Conservation (phyloP, 2,329 filamentous ascomycete species). For the Fonsecaea erecta region DNA sequence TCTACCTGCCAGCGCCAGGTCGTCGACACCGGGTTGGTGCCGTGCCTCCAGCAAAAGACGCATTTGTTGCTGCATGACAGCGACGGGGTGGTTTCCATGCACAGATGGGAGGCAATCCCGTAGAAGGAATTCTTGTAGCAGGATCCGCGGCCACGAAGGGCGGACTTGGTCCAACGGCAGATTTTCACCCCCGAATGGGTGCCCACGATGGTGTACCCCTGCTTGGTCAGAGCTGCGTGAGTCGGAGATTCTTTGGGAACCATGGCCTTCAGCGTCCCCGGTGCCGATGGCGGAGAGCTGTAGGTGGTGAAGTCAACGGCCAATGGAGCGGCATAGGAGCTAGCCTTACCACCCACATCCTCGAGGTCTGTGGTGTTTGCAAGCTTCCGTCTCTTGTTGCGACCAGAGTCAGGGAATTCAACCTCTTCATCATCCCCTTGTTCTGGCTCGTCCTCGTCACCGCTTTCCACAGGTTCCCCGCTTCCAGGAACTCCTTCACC, state of each 20-base stretch:
- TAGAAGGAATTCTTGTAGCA: slow-evolving; percentile 99
- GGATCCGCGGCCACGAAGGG: slow-evolving; percentile 86
- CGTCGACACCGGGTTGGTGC: slow-evolving; percentile 94
- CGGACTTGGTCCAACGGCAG: slow-evolving; percentile 97
- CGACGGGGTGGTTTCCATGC: slow-evolving; percentile 97
- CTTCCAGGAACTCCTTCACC: slow-evolving; percentile 76
- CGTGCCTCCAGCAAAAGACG: slow-evolving; percentile 98
- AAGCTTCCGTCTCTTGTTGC: slow-evolving; percentile 50
- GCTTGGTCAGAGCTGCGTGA: slow-evolving; percentile 86
- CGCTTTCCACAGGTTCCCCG: slow-evolving; percentile 82
- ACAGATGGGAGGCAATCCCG: slow-evolving; percentile 92
- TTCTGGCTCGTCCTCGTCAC: slow-evolving; percentile 68
- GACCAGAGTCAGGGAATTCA: slow-evolving; percentile 48
- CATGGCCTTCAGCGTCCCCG: slow-evolving; percentile 76
- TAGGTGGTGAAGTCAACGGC: slow-evolving; percentile 79
- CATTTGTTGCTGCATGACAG: slow-evolving; percentile 98
- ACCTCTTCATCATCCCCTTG: slow-evolving; percentile 60
- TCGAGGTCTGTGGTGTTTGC: slow-evolving; percentile 76
- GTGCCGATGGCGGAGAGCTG: slow-evolving; percentile 46
- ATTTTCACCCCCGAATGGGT: slow-evolving; percentile 97
- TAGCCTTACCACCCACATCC: slow-evolving; percentile 62
- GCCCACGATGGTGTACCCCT: slow-evolving; percentile 93
- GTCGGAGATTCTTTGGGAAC: slow-evolving; percentile 89
- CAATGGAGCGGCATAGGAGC: slow-evolving; percentile 54
- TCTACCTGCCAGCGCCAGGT: slow-evolving; percentile 97